Base-by-base conservation (phyloP, 1,139 yeast genomes). In the Zygosaccharomyces sapae region DNA sequence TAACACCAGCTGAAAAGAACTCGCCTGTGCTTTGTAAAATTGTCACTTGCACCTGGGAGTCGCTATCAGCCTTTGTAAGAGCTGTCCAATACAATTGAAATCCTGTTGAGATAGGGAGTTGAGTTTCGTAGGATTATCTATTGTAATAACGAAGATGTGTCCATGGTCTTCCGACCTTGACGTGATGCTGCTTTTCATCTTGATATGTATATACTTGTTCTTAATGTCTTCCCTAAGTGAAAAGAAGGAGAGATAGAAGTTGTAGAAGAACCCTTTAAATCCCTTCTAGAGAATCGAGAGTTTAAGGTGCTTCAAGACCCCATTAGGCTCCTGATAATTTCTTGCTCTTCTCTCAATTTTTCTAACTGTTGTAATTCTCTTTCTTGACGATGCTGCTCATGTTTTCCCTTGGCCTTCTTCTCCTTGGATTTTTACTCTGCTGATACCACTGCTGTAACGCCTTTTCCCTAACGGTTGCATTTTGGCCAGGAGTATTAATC, bases 1-100 rank as follows among this genome's bases (percentile, higher is more conserved):
- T 83, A 35, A 95, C 96, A 35, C 96, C 96, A 1, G 95, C 86
- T 37, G 90, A 81, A 66, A 87, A 88, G 65, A 75, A 85, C 54
- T 81, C 72, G 2, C 96, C 96, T 0, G 84, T 73, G 33, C 88
- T 72, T 58, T 81, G 84, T 44, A 88, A 66, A 45, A 86, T 69
- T 1, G 96, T 88, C 13, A 79, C 74, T 3, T 76, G 62, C 0
- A 94, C 81, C 22, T 73, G 74, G 37, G 78, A 80, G 53, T 85
- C 83, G n/a, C 70, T 62, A 54, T 86, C 82, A 0, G 95, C 90
- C 50, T 72, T 55, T 80, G 80, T 16, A 88, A 68, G 30, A 76
- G 70, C 53, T 76, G 72, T 13, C 85, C 88, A 47, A 87, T 70
- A 45, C 75, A 67, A 42, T 78, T 70, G 66, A 86, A 87, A 59